These are phyloP conservation scores for Carex sylvatica DNA, from an alignment of 202 grass and related monocot genomes.

Conservation along the genomic window DNA sequence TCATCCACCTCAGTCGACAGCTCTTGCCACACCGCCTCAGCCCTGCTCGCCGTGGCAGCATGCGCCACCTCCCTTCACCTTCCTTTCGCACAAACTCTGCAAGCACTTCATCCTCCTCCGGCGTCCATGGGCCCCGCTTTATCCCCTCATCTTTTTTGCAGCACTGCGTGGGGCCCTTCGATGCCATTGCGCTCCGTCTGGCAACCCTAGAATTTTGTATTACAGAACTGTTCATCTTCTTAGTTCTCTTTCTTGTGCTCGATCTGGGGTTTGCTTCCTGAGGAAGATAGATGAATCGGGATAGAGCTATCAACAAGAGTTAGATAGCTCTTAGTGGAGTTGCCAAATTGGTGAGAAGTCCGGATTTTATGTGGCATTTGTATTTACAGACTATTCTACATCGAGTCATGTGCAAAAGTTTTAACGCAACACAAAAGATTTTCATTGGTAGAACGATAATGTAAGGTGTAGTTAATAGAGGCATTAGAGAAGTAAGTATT, in stretches of 20 bases:
- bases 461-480: neutral
- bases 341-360: neutral
- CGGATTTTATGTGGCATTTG: neutral
- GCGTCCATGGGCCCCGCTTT: slow-evolving; percentile 77
- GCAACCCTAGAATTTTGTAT: neutral
- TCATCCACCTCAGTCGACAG: slow-evolving; percentile 67
- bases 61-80: slow-evolving; percentile 73
- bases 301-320: neutral
- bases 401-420: neutral
- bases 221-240: slow-evolving; percentile 11
- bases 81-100: slow-evolving; percentile 49
- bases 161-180: neutral
- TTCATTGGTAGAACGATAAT: neutral
- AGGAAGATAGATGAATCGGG: slow-evolving; percentile 15
- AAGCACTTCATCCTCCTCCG: slow-evolving; percentile 83
- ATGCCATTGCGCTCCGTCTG: neutral
- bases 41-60: slow-evolving; percentile 64
- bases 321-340: neutral
- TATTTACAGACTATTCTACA: neutral
- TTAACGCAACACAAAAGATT: neutral
- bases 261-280: neutral
- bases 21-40: slow-evolving; percentile 46
- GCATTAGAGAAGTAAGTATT: neutral
- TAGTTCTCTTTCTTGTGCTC: neutral
- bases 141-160: slow-evolving; percentile 29